Evolutionary conservation across 1,284 basidiomycete genomes (phyloP), one percentile per base, ranked within the genome.

Genomic region (Moesziomyces sp.): DNA sequence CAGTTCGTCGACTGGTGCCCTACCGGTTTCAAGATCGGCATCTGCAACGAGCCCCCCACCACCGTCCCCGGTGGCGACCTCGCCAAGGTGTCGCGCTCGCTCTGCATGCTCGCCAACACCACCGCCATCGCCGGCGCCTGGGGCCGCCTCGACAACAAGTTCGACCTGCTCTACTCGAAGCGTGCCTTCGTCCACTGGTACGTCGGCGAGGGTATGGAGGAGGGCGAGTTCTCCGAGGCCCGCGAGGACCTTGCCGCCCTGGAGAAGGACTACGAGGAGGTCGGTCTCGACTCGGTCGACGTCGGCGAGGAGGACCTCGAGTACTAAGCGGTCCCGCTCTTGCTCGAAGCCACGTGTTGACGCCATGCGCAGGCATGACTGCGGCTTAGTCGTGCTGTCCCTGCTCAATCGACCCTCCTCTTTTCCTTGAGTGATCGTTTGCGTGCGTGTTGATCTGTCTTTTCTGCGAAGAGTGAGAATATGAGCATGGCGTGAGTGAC

Each of bases 201-300:
- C 80, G 93, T 94, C 72, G 94, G 94, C 78, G 94, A 97, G 86
- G 95, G 95, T 87, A 98, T 97, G 95, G 95, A 97, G 86, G 95
- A 97, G 87, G 94, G 95, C 84, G 95, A 98, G 87, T 96, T 97
- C 87, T 94, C 93, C 49, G 95, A 97, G 87, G 95, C 94, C 28
- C 92, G 95, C 77, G 95, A 97, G 87, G 95, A 97, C 86, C 90
- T 97, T 65, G 95, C 95, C 43, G 95, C 95, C 16, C 90, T 97
- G 65, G 95, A 97, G 88, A 96, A 97, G 87, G 82, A 83, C 69
- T 83, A 82, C 71, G 80, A 83, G 58, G 76, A 75, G 65, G 94
- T 97, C 84, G 93, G 93, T 80, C 91, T 92, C 64, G 93, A 95
- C 87, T 92, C 92, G 53, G 92, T 91, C 48, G 93, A 93, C 69